Base-by-base conservation (phyloP, 495 filamentous ascomycete genomes). In the Collariella sp. region DNA sequence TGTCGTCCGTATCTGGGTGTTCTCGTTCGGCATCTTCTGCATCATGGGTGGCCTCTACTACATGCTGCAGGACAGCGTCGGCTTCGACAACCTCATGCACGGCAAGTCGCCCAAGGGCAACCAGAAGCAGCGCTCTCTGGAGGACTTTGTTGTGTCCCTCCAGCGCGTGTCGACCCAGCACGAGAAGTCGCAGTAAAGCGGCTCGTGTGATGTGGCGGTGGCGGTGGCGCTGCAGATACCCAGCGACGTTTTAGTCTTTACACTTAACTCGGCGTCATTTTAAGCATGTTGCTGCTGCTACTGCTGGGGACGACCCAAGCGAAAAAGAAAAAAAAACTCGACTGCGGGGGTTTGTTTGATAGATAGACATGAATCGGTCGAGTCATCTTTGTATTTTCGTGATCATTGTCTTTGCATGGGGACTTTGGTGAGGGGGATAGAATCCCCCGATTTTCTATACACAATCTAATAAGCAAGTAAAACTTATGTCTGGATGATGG, bases 81-180 rank as follows among this genome's bases (percentile, higher is more conserved):
- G 80, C 42, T 94, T 95, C 70, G 87, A 95, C 72, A 89, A 91
- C 76, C 76, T 95, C 55, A 91, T 94, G 87, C 88, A 95, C 71
- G 87, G 89, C 66, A 89, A 88, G 76, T 81, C 80, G 52, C 82
- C 80, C 46, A 86, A 86, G 73, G 83, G 83, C 68, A 83, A 79
- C 67, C 74, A 78, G 58, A 86, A 84, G 72, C 83, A 91, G 73
- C 76, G 86, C 51, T 83, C 80, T 2, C 71, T 88, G 55, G 89
- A 95, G 73, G 89, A 95, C 69, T 91, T 95, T 58, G 77, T 88
- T 63, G 84, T 91, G 67, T 86, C 85, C 43, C 78, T 91, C 61
- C 87, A 91, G 75, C 85, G 88, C 71, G 85, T 89, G 55, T 88
- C 86, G 40, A 88, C 84, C 23, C 83, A 87, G 67, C 86, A 89